Base-by-base conservation (phyloP, 1,284 basidiomycete genomes). In the Austropuccinia psidii region DNA sequence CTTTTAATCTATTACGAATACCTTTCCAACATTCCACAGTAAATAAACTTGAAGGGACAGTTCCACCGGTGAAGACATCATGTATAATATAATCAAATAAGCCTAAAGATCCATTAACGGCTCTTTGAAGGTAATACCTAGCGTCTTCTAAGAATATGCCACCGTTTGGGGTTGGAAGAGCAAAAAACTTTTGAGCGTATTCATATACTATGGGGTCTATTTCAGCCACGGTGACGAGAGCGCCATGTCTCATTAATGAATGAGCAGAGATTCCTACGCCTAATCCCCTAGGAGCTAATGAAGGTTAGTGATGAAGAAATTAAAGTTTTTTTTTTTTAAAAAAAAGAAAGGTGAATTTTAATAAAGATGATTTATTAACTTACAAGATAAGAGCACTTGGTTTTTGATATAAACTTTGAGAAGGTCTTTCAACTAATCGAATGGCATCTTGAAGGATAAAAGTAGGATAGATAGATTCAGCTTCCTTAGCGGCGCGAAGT, bases 51-150 rank as follows among this genome's bases (percentile, higher is more conserved):
- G 87, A 83, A 0, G 93, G 91, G 3, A 96, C 87, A 24, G 86
- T 86, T 3, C 93, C 93, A 2, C 92, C 93, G 11, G 91, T 91
- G 81, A 95, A 96, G 77, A 89, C 90, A 78, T 95, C 93, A 78
- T 97, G 93, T 0, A 95, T 83, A 21, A 93, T 85, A 76, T 90
- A 87, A 79, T 90, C 89, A 79, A 87, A 95, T 29, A 79, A 79
- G 37, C 41, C 37, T 19, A 39, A 58, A 17, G n/a, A 8, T 21
- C 49, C 27, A 13, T 11, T 17, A 17, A 47, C 49, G 31, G 64
- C 41, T 35, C 54, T 17, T 19, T 4, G 78, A 7, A 89, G 84
- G 85, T 88, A 91, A 4, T 77, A 75, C 19, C 88, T 85, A 1
- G 90, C 93, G 78, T 95, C 92, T 77, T 88, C 83, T 37, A 95